phyloP scores from a whole-genome alignment of 768 basidiomycete species.

The Russula emetica region DNA sequence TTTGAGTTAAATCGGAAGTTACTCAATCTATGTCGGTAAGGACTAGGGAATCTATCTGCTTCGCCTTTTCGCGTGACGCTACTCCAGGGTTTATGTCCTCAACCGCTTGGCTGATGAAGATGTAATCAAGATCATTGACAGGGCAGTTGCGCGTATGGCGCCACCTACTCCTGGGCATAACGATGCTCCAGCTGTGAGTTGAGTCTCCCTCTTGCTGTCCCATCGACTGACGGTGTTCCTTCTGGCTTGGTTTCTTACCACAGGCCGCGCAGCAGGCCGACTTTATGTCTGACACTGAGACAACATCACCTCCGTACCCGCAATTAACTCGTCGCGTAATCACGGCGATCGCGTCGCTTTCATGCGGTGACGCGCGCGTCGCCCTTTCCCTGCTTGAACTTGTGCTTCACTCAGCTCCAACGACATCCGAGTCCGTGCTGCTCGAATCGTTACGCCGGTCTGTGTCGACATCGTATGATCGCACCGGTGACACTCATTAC shows the following conservation, averaged over 20 bases:
- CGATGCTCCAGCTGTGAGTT: neutral
- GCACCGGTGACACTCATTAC: constrained; percentile 69
- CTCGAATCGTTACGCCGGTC: constrained; percentile 57
- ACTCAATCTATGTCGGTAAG: constrained; percentile 71
- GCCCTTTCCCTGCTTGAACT: constrained; percentile 77
- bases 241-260: neutral
- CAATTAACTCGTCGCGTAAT: constrained; percentile 48
- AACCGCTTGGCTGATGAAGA: constrained; percentile 62
- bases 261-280: neutral
- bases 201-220: constrained; percentile 12
- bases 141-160: constrained; percentile 43
- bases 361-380: constrained; percentile 69
- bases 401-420: constrained; percentile 45
- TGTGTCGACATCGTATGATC: constrained; percentile 64
- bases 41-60: constrained; percentile 9
- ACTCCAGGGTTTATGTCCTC: constrained; percentile 68
- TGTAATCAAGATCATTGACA: constrained; percentile 52
- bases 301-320: constrained; percentile 31
- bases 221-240: neutral
- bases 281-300: constrained; percentile 5
- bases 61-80: neutral
- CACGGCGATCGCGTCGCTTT: constrained; percentile 48
- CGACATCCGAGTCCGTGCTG: constrained; percentile 45
- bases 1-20: constrained; percentile 75
- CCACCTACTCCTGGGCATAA: neutral